These are phyloP conservation scores for Nakaseomyces uthaithaninus DNA, from an alignment of 1,139 yeast species.

Conservation along the genomic window DNA sequence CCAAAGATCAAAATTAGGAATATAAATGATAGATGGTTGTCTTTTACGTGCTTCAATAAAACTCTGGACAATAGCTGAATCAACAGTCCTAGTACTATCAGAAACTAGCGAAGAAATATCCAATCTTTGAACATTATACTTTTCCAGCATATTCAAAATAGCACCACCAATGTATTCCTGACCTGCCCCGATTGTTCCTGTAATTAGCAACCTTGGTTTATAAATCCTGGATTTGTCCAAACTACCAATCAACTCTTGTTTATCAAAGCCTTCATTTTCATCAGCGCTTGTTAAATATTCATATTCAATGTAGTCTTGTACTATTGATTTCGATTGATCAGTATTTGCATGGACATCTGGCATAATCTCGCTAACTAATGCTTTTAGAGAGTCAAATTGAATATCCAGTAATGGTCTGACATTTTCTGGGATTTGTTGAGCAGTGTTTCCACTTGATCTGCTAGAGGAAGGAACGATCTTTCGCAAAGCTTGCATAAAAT, in stretches of 20 bases:
- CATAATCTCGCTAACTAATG: conserved; percentile 48
- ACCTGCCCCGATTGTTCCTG: conserved; percentile 79
- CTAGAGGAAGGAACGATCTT: conserved; percentile 91
- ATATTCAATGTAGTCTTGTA: conserved; percentile 30
- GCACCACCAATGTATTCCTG: conserved; percentile 85
- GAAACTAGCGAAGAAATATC: conserved; percentile 74
- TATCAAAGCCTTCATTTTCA: conserved; percentile 43
- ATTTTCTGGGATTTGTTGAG: conserved; percentile 73
- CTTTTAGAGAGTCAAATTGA: conserved; percentile 42
- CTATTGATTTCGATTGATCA: conserved; percentile 26
- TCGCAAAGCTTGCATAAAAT: conserved; percentile 78
- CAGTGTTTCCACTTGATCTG: conserved; percentile 65
- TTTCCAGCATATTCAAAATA: conserved; percentile 72
- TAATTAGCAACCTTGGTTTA: conserved; percentile 69
- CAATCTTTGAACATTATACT: conserved; percentile 78
- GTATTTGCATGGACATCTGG: conserved; percentile 35
- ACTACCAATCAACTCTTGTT: conserved; percentile 54
- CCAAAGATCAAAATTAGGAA: conserved; percentile 84
- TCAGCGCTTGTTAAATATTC: conserved; percentile 24
- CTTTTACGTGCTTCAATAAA: conserved; percentile 86
- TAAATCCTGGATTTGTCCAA: conserved; percentile 62
- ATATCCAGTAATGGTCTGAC: conserved; percentile 52
- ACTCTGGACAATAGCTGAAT: conserved; percentile 74
- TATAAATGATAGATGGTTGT: conserved; percentile 76
- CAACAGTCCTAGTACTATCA: conserved; percentile 77